phyloP scores from a whole-genome alignment of 1,284 basidiomycete species.

The Stereum hirsutum region DNA sequence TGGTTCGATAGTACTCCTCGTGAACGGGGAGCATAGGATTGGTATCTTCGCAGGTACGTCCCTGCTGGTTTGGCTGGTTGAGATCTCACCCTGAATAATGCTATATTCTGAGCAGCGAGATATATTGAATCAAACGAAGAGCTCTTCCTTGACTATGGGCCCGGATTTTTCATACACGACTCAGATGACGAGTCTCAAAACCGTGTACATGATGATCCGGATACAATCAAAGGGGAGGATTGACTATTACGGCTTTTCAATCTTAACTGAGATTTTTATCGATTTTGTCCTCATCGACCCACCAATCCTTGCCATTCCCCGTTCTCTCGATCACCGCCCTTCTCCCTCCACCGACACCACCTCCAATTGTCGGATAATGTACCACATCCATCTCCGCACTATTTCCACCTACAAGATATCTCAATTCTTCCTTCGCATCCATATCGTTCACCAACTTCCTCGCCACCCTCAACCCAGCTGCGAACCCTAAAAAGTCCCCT shows the following conservation, averaged over 20 bases:
- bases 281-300: background rate
- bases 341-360: no score
- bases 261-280: no score
- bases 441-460: background rate
- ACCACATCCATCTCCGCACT: background rate
- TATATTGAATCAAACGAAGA: constrained; percentile 28
- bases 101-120: constrained; percentile 24
- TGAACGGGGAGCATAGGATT: constrained; percentile 42
- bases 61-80: background rate
- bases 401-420: background rate
- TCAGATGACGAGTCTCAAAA: no score
- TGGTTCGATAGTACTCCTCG: constrained; percentile 16
- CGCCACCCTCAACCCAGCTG: background rate
- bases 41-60: constrained; percentile 35
- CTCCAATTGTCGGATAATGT: background rate
- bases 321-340: background rate
- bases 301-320: background rate
- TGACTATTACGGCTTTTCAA: no score
- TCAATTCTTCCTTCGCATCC: no score
- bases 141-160: constrained; percentile 38
- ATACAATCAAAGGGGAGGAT: no score
- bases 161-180: constrained; percentile 18
- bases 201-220: no score
- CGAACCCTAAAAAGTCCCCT: background rate
- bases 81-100: no score